Evolutionary conservation across 495 filamentous ascomycete species (phyloP).

Genomic region (Penicillium angulare): DNA sequence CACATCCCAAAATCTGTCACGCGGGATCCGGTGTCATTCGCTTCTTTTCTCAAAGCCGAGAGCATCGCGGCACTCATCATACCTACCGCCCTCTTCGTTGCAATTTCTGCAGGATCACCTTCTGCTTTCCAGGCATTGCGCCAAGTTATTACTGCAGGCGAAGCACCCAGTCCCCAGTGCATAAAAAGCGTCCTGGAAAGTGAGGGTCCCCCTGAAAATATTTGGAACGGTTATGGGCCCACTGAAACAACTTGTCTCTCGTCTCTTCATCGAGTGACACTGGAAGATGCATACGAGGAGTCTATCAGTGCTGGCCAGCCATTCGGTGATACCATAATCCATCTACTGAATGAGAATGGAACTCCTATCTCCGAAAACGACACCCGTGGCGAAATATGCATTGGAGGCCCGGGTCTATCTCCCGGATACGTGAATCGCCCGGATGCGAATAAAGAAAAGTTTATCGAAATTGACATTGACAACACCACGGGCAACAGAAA

Average conservation of each 20-base stretch:
- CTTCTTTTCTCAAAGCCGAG: constrained; percentile 4
- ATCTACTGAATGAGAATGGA: background rate
- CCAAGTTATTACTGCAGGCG: constrained; percentile 9
- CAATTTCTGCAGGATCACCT: background rate
- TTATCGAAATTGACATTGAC: background rate
- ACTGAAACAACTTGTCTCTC: constrained; percentile 22
- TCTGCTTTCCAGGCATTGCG: constrained; percentile 4
- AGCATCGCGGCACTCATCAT: background rate
- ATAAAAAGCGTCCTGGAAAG: constrained; percentile 4
- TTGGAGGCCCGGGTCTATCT: constrained; percentile 4
- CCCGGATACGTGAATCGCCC: constrained; percentile 4
- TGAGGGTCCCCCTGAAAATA: constrained; percentile 1
- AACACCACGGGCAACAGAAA: background rate
- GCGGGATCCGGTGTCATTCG: background rate
- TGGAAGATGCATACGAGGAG: background rate
- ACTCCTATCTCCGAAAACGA: background rate
- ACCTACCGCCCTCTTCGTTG: background rate
- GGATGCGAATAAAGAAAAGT: background rate
- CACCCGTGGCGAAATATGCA: background rate
- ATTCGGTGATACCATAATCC: background rate
- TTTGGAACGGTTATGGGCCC: constrained; percentile 30
- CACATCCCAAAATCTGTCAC: background rate
- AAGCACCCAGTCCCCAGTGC: constrained; percentile 1
- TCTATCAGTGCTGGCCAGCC: background rate
- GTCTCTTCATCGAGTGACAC: background rate